Base-by-base conservation (phyloP, 768 basidiomycete genomes). In the Hygrocybe punicea region DNA sequence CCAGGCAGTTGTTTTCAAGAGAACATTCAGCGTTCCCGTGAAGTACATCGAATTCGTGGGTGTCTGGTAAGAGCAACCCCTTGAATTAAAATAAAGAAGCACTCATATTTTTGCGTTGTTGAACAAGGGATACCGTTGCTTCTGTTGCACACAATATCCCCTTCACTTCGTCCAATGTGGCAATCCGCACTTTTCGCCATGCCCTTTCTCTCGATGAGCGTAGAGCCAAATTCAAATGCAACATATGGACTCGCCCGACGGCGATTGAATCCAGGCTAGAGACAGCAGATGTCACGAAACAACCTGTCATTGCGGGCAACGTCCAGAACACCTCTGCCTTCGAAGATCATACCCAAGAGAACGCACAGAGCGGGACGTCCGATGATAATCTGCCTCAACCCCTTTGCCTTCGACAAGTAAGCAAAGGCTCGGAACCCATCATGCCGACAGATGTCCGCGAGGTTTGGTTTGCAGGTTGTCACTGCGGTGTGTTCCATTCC, bases 381-480 rank as follows among this genome's bases (percentile, higher is more conserved):
- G 55, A 55, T 62, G 33, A 62, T 63, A 16, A 58, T 73, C 4
- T n/a, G 23, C 23, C n/a, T 33, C 23, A 49, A 33, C 7, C 37
- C 14, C 36, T 17, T 13, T 25, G 34, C 33, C 6, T 8, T 21
- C 7, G 16, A 19, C 33, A 34, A 34, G 21, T 29, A 29, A 8
- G 29, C 29, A 29, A 29, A 29, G 29, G 29, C 29, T 29, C 33
- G 4, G 13, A 50, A 47, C 29, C 29, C 35, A 62, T 25, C 54
- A 60, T 39, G 34, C 62, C 59, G n/a, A 69, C 68, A 1, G 66
- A 81, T 61, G 70, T 85, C 16, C 74, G 80, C 53, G 84, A 88
- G 62, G 85, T 88, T 1, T 87, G 86, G 85, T 87, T 87, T 64
- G 72, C 83, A 1, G 79, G 80, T 4, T 80, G 79, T 60, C 79